Base-by-base conservation (phyloP, 352 stramenopile species). In the Nothophytophthora sp. region DNA sequence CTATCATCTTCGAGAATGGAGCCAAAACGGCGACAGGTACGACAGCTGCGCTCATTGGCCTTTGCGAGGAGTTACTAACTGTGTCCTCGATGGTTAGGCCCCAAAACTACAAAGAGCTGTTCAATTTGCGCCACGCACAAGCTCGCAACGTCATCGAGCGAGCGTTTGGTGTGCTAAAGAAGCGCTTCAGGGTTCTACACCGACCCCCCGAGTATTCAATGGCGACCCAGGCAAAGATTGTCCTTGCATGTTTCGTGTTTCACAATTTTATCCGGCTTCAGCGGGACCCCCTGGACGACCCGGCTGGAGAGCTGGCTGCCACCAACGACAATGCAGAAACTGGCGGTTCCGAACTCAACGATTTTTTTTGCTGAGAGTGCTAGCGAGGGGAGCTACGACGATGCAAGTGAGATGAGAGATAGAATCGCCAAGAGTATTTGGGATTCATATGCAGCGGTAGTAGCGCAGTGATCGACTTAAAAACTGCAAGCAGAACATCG, bases 1-100 rank as follows among this genome's bases (percentile, higher is more conserved):
- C 0, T 67, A 67, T 41, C 46, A 63, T 43, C n/a, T 67, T 8
- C 13, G 23, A 4, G 52, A 67, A 40, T 63, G 34, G 39, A 44
- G 45, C 0, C 20, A 62, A 27, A 29, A 13, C 12, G 55, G 55
- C 15, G 24, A 51, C 24, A 12, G 40, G 35, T 63, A 47, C 8
- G 22, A 29, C 15, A 25, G n/a, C 16, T n/a, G 10, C 25, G 37
- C 11, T 9, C 11, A 28, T 13, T 43, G 8, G 19, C 37, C 16
- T n/a, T n/a, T n/a, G n/a, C n/a, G 1, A 4, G 18, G 15, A 28
- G 18, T n/a, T 38, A n/a, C 32, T 41, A 41, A 41, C 18, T 8
- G 18, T 23, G 25, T 27, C 5, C 5, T 46, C 9, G 30, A 22
- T 43, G n/a, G 38, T n/a, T 25, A 55, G 41, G 4, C 53, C 59